Evolutionary conservation across 2,329 filamentous ascomycete species (phyloP).

Genomic region (Diaporthe velutina): DNA sequence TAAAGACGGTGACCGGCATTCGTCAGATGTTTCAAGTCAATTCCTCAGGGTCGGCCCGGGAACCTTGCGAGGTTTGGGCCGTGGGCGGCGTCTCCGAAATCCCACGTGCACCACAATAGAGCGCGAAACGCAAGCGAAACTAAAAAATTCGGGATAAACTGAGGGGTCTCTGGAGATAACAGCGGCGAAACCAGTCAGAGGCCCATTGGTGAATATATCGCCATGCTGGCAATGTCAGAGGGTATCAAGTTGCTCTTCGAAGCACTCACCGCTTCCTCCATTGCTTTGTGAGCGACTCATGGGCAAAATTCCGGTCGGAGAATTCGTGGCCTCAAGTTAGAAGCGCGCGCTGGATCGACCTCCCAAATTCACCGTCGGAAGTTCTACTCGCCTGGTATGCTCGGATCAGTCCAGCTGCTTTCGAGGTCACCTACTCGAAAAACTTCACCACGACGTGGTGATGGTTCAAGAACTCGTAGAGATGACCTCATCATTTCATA

Average conservation of each 20-base stretch:
- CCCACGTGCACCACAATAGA: slow-evolving; percentile 9
- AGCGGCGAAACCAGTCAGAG: neutral
- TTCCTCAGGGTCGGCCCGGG: slow-evolving; percentile 17
- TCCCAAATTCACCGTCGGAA: neutral
- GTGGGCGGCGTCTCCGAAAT: slow-evolving; percentile 2
- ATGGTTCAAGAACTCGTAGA: neutral
- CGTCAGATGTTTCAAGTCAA: slow-evolving; percentile 6
- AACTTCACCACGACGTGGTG: neutral
- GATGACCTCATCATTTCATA: neutral
- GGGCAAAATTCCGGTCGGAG: slow-evolving; percentile 11
- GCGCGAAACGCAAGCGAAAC: slow-evolving; percentile 27
- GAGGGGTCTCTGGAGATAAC: neutral
- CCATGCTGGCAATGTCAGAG: neutral
- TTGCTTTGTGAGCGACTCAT: slow-evolving; percentile 18
- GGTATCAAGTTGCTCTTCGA: neutral
- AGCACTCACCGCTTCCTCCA: slow-evolving; percentile 7
- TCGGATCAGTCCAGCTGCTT: neutral
- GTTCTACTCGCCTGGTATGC: neutral
- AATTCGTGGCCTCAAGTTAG: neutral
- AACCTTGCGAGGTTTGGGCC: neutral
- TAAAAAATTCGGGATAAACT: neutral
- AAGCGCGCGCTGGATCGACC: neutral
- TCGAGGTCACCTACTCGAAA: neutral
- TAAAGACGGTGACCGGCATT: neutral
- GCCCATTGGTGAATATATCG: neutral